Evolutionary conservation across 495 filamentous ascomycete species (phyloP).

Genomic region (Chaetomidium leptoderma): DNA sequence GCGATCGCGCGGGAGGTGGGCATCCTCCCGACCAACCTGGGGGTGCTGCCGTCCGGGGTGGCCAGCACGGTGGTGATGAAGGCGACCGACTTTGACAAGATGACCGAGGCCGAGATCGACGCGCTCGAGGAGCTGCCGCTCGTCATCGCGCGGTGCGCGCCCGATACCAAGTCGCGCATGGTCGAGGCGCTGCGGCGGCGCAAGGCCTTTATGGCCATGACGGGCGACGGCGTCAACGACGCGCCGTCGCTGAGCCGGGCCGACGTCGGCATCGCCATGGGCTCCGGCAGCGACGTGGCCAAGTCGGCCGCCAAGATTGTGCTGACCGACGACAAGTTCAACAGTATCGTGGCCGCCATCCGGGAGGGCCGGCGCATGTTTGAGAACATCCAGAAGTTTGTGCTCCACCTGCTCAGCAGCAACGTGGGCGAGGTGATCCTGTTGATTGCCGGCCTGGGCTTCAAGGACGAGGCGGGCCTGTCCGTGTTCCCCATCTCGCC

Average conservation of each 20-base stretch:
- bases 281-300: constrained; percentile 83
- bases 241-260: constrained; percentile 72
- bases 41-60: constrained; percentile 48
- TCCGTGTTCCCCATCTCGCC: constrained; percentile 75
- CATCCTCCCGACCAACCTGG: constrained; percentile 59
- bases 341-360: constrained; percentile 69
- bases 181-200: constrained; percentile 65
- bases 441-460: constrained; percentile 65
- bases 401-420: constrained; percentile 66
- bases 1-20: constrained; percentile 74
- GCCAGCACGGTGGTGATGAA: constrained; percentile 57
- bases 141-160: constrained; percentile 62
- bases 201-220: constrained; percentile 57
- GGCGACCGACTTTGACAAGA: constrained; percentile 59
- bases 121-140: constrained; percentile 55
- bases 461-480: constrained; percentile 58
- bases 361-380: constrained; percentile 70
- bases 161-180: constrained; percentile 64
- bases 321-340: constrained; percentile 85
- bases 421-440: constrained; percentile 73
- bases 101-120: constrained; percentile 58
- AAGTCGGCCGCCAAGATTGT: constrained; percentile 86
- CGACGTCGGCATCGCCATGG: constrained; percentile 86
- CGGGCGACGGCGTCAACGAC: constrained; percentile 81
- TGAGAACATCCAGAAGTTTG: constrained; percentile 79